Base-by-base conservation (phyloP, 2,329 filamentous ascomycete species). In the Saccharata proteae region DNA sequence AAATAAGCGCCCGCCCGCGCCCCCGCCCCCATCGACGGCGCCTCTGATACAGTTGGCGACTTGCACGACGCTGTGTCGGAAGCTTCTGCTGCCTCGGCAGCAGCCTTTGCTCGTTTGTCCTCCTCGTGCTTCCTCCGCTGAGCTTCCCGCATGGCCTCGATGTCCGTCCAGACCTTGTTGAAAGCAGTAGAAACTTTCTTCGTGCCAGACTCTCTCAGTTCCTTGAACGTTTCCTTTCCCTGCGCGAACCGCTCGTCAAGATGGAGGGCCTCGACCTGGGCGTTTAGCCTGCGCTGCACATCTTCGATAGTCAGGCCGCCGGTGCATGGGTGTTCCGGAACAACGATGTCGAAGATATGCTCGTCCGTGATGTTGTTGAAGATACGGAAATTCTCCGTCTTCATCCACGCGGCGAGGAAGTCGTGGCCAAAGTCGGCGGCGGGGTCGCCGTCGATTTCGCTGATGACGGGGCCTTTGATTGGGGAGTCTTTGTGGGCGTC, bases 231-330 rank as follows among this genome's bases (percentile, higher is more conserved):
- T 53, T 96, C 90, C 33, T 77, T 73, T 6, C 85, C 81, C 38
- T 82, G 77, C 1, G 81, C 78, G 36, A 96, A 75, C 6, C 82
- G 74, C 51, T 96, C 90, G 51, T 98, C 90, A 2, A 96, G 69
- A 51, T 96, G 86, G 29, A 96, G 69, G 38, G 96, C 88, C 42
- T 88, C 80, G 29, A 98, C 82, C 57, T 96, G 90, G 42, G 49
- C 52, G 15, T 36, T 32, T 19, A 98, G 70, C 15, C 90, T 72
- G 30, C 90, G 73, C 52, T 94, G 88, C 9, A 98, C 79, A 52
- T 98, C 90, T 43, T 96, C 90, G 40, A 98, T 85, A 2, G 80
- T 86, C 13, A 98, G 67, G 0, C 85, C 88, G 16, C 90, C 90
- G 1, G 86, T 86, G 52, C 83, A 94, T 3, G 90, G 90, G 54